Conservation (phyloP, 1,139 yeast species). For the Diutina mesorugosa region DNA sequence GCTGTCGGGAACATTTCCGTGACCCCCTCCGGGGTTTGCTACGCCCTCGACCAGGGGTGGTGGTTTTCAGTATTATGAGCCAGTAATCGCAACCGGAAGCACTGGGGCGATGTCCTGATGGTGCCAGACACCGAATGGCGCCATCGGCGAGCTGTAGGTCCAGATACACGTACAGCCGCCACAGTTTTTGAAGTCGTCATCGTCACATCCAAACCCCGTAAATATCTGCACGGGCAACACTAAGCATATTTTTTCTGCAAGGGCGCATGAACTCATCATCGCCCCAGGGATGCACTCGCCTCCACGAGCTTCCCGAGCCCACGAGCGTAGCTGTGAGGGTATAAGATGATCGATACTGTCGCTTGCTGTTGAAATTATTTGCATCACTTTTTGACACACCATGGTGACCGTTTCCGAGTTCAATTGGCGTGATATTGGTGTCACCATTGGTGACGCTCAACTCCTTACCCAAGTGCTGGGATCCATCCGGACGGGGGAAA, state of each 20-base stretch:
- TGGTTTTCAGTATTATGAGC: neutral
- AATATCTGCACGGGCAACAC: neutral
- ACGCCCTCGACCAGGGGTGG: neutral
- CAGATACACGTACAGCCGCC: neutral
- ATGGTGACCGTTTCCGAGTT: conserved; percentile 2
- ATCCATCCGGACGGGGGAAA: conserved; percentile 40
- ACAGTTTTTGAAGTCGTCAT: neutral
- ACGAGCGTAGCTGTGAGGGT: neutral
- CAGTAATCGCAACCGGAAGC: neutral
- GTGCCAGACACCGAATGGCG: neutral
- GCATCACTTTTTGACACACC: no score
- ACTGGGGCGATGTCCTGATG: neutral
- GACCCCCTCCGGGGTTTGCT: neutral
- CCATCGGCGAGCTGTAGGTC: neutral
- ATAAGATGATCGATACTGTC: neutral
- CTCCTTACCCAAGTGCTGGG: conserved; percentile 45
- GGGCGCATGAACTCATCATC: neutral
- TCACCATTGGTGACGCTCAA: conserved; percentile 4
- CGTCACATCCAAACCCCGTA: neutral
- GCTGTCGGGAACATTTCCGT: neutral
- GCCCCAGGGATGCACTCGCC: neutral
- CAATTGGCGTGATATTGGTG: conserved; percentile 3
- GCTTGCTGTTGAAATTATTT: neutral
- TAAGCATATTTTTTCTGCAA: neutral
- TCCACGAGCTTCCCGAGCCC: neutral